A percentile compares a stretch with the other conserved stretches of the same genome.
Conservation (phyloP, 2,329 filamentous ascomycete genomes). For the Epicoccum sorghinum region DNA sequence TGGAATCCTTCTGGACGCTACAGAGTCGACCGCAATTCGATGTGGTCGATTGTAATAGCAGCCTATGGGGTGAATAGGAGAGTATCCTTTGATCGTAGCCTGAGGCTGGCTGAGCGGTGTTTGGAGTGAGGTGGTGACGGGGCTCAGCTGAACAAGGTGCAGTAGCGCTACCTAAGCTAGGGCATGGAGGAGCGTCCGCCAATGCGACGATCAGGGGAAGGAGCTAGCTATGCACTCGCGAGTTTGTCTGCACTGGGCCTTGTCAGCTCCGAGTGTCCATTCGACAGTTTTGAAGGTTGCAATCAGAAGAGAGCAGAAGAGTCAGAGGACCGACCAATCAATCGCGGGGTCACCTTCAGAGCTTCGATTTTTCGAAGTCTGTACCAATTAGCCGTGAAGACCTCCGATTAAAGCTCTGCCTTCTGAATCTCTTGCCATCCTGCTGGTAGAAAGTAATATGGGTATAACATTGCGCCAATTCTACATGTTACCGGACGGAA, state of each 20-base stretch:
- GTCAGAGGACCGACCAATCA: too few species aligned
- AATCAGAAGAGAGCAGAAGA: too few species aligned
- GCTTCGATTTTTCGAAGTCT: too few species aligned
- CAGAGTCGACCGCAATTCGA: not conserved
- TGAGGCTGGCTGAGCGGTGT: constrained; percentile 6
- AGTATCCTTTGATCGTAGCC: not conserved
- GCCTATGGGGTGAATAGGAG: not conserved
- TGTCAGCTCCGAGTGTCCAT: too few species aligned
- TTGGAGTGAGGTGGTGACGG: not conserved
- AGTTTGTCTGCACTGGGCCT: not conserved
- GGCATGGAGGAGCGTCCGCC: not conserved
- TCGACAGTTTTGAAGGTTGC: too few species aligned
- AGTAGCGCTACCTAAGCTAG: constrained; percentile 1
- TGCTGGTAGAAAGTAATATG: constrained; percentile 1
- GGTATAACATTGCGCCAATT: constrained; percentile 16
- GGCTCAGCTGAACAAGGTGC: constrained; percentile 7
- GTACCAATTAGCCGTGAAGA: too few species aligned
- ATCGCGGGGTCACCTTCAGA: too few species aligned
- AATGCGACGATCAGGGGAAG: not conserved
- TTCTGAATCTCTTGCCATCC: not conserved
- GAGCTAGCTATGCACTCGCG: not conserved
- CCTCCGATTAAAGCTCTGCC: too few species aligned
- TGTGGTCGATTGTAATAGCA: too few species aligned
- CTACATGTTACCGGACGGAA: constrained; percentile 2
- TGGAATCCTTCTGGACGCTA: not conserved